Base-by-base conservation (phyloP, 2,329 filamentous ascomycete species). In the Penicillium janthinellum region DNA sequence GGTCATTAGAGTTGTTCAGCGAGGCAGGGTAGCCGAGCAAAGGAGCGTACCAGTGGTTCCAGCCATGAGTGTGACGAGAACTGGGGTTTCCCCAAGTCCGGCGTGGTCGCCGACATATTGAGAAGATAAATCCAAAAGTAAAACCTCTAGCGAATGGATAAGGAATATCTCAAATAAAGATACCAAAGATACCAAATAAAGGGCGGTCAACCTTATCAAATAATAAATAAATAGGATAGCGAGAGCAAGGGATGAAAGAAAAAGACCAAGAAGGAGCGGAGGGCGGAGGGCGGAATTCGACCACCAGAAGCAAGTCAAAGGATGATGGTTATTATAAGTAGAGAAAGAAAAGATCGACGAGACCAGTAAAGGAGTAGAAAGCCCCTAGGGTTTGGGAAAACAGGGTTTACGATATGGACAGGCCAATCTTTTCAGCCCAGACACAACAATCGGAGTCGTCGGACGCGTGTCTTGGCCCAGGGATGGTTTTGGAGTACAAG, bases 51-150 rank as follows among this genome's bases (percentile, higher is more conserved):
- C 58, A 75, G 68, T 8, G 73, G 73, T 57, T 76, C 73, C 22
- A 74, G 57, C 73, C 72, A 75, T 60, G 67, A 56, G 59, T 75
- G 73, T 5, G 71, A 73, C 20, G 67, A 70, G 53, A 75, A 73
- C 61, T 75, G 73, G n/a, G 72, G 72, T 52, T 73, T 73, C 3
- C 73, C 73, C 66, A 74, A 62, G 47, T 74, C 69, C 17, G 71
- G 70, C 22, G 62, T 58, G 10, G 51, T 31, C 25, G 38, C 51
- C 51, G 51, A 42, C 51, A 54, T 54, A 17, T 25, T 54, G 51
- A 22, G n/a, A 52, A 28, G 37, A 37, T 34, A 25, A 44, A 31
- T 8, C 10, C 3, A 1, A 20, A 38, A 35, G n/a, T 17, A 31
- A 10, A 20, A 15, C n/a, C 37, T 14, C 17, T 17, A 52, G 20